Percentiles rank a stretch among this genome's conserved stretches.
These are phyloP conservation scores for Isoetes engelmannii DNA, from an alignment of 83 land plant species.

Conservation along the genomic window DNA sequence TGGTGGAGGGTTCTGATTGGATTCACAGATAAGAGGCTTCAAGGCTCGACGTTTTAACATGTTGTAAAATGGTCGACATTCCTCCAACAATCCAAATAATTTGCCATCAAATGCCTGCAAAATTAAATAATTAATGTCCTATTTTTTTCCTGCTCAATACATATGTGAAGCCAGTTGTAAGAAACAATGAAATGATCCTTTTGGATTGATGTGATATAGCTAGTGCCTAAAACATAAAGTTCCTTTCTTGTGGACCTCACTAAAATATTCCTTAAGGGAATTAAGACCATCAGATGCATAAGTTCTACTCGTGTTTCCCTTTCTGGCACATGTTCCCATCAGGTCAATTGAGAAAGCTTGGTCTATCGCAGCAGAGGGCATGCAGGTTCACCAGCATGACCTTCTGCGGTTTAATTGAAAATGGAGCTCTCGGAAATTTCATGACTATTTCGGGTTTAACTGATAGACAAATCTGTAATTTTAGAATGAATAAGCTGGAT, in stretches of 20 bases:
- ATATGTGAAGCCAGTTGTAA: constrained; percentile 11
- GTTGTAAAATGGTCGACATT: constrained; percentile 78
- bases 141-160: background rate
- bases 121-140: background rate
- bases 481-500: no score
- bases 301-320: no score
- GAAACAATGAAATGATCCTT: background rate
- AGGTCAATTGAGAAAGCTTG: no score
- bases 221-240: background rate
- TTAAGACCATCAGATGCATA: no score
- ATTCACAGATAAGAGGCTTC: background rate
- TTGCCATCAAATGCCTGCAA: constrained; percentile 61
- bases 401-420: no score
- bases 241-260: background rate
- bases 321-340: no score
- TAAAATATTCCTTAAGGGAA: no score
- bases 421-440: no score
- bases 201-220: background rate
- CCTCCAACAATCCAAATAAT: constrained; percentile 72
- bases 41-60: constrained; percentile 51
- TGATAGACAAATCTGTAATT: no score
- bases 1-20: background rate
- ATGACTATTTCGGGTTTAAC: no score
- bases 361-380: no score
- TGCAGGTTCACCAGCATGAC: no score